These are phyloP conservation scores for Teunomyces lycoperdinae DNA, from an alignment of 805 yeast species.

Conservation along the genomic window DNA sequence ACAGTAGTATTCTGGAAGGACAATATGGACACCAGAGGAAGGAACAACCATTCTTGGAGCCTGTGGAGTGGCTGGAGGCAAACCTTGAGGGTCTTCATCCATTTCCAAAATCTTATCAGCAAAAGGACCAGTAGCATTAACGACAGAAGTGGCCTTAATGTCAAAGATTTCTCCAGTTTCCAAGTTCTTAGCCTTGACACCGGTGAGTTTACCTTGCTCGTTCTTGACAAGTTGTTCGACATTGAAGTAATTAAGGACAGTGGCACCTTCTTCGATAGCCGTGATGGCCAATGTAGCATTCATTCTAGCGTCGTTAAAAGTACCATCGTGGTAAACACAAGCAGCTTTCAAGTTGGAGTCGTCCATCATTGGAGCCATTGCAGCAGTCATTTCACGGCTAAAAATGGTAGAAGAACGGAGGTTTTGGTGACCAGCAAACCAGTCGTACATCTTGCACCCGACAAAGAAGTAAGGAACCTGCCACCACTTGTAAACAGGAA, in stretches of 20 bases:
- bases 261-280: conserved; percentile 85
- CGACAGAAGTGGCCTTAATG: conserved; percentile 69
- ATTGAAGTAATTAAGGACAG: conserved; percentile 81
- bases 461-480: conserved; percentile 90
- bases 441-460: conserved; percentile 88
- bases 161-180: conserved; percentile 63
- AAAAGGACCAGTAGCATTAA: conserved; percentile 95
- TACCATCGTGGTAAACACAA: conserved; percentile 91
- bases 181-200: conserved; percentile 72
- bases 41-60: conserved; percentile 87
- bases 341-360: conserved; percentile 79
- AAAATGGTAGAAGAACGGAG: conserved; percentile 74
- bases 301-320: conserved; percentile 90
- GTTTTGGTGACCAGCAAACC: conserved; percentile 88
- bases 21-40: conserved; percentile 89
- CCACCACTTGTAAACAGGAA: conserved; percentile 96
- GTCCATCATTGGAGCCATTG: conserved; percentile 84
- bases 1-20: conserved; percentile 89
- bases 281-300: conserved; percentile 82
- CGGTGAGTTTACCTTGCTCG: conserved; percentile 55
- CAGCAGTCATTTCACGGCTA: conserved; percentile 61
- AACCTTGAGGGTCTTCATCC: conserved; percentile 70
- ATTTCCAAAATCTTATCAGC: conserved; percentile 81
- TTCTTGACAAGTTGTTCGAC: conserved; percentile 75
- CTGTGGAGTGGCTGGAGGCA: conserved; percentile 51